Conservation (phyloP, 1,284 basidiomycete species). For the Fomitopsis pinicola region DNA sequence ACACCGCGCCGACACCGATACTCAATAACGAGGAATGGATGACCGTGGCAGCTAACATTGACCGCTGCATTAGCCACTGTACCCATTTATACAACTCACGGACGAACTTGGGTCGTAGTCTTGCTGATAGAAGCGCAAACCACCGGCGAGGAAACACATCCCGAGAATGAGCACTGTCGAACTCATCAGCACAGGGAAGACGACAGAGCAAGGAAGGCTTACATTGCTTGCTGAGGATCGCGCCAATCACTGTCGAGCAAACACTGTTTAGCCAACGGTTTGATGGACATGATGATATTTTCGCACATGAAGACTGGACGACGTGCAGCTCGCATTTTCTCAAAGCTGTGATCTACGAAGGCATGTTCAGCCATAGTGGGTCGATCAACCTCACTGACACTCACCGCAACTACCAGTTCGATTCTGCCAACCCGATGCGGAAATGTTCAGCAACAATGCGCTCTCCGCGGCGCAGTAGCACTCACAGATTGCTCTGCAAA, state of each 20-base stretch:
- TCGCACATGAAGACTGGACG: conserved; percentile 75
- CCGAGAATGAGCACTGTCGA: conserved; percentile 49
- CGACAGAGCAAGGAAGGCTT: conserved; percentile 17
- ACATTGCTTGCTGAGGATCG: conserved; percentile 77
- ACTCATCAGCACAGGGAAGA: not conserved
- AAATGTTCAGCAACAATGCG: conserved; percentile 5
- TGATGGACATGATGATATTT: conserved; percentile 45
- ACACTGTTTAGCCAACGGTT: not conserved
- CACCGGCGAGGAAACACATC: conserved; percentile 80
- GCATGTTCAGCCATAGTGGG: not conserved
- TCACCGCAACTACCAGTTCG: conserved; percentile 68
- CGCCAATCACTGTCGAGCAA: conserved; percentile 59
- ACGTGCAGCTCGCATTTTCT: conserved; percentile 81
- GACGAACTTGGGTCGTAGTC: conserved; percentile 66
- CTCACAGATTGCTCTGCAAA: conserved; percentile 64
- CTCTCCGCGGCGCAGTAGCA: conserved; percentile 8
- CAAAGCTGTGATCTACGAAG: conserved; percentile 67
- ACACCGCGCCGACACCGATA: conserved; percentile 74
- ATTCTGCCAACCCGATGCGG: conserved; percentile 39
- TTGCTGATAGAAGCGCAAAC: conserved; percentile 73
- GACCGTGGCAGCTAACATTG: conserved; percentile 61
- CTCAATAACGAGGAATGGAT: conserved; percentile 80
- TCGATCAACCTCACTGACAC: conserved; percentile 17
- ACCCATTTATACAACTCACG: not conserved
- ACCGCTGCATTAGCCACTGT: not conserved